Evolutionary conservation across 2,329 filamentous ascomycete species (phyloP).

Genomic region (Lasiodiplodia sp.): DNA sequence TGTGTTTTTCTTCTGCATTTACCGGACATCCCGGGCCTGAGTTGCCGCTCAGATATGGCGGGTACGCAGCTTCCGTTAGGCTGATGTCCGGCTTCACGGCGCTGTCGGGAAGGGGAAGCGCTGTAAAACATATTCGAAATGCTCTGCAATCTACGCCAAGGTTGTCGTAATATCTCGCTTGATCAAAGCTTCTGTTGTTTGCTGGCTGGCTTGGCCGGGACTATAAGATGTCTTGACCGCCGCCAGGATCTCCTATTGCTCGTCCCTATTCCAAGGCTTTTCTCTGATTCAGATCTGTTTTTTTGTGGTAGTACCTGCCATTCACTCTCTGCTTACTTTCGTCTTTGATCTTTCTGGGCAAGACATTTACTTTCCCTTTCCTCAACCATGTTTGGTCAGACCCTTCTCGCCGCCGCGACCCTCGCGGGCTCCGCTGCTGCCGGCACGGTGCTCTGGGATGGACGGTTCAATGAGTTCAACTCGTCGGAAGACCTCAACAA

Average conservation of each 20-base stretch:
- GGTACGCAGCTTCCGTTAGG: constrained; percentile 7
- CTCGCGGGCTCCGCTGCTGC: constrained; percentile 17
- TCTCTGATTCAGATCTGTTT: not conserved
- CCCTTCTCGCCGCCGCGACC: constrained; percentile 4
- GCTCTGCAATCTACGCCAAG: constrained; percentile 5
- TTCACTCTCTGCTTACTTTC: not conserved
- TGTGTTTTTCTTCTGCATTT: not conserved
- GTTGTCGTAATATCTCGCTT: not conserved
- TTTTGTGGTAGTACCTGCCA: not conserved
- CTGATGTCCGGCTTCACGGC: constrained; percentile 1
- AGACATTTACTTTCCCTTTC: not conserved
- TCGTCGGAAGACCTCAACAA: constrained; percentile 63
- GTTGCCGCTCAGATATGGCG: not conserved
- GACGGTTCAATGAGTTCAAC: constrained; percentile 68
- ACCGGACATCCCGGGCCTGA: not conserved
- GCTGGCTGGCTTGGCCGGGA: not conserved
- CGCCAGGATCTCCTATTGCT: not conserved
- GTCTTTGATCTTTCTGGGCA: not conserved
- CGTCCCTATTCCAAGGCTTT: not conserved
- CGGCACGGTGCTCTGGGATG: constrained; percentile 68
- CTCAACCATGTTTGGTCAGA: constrained; percentile 10
- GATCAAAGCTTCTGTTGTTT: not conserved
- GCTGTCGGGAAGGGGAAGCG: not conserved
- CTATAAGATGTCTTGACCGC: constrained; percentile 14
- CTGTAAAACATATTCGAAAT: not conserved